Evolutionary conservation across 805 yeast genomes (phyloP).

Genomic region (Candida orba): DNA sequence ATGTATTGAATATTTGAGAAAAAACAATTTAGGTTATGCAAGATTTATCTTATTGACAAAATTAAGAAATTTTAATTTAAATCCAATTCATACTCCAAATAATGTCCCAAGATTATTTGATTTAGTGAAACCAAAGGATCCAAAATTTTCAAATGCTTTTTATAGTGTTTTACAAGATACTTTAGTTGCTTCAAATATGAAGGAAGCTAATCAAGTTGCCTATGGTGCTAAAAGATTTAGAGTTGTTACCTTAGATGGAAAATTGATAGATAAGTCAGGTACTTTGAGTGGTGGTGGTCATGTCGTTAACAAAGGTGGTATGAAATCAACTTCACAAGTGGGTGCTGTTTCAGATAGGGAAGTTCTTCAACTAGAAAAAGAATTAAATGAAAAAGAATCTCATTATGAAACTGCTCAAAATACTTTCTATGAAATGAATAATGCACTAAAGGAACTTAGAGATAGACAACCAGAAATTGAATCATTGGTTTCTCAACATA

Average conservation of each 20-base stretch:
- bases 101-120: slow-evolving; percentile 80
- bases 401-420: slow-evolving; percentile 42
- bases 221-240: slow-evolving; percentile 74
- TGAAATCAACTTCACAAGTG: slow-evolving; percentile 43
- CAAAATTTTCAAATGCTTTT: slow-evolving; percentile 77
- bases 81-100: slow-evolving; percentile 61
- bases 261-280: slow-evolving; percentile 87
- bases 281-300: slow-evolving; percentile 96
- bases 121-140: slow-evolving; percentile 59
- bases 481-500: slow-evolving; percentile 46
- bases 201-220: slow-evolving; percentile 82
- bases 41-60: slow-evolving; percentile 76
- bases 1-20: slow-evolving; percentile 77
- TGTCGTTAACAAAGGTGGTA: slow-evolving; percentile 61
- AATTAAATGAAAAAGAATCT: slow-evolving; percentile 45
- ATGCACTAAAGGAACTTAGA: slow-evolving; percentile 47
- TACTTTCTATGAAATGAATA: slow-evolving; percentile 52
- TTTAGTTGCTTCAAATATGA: slow-evolving; percentile 70
- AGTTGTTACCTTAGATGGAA: slow-evolving; percentile 91
- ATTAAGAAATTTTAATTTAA: slow-evolving; percentile 54
- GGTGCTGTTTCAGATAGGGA: slow-evolving; percentile 48
- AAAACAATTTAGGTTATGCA: slow-evolving; percentile 81
- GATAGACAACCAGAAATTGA: slow-evolving; percentile 70
- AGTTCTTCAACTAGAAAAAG: slow-evolving; percentile 44
- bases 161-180: slow-evolving; percentile 84